Base-by-base conservation (phyloP, 352 stramenopile genomes). In the Phytopythium mirpurense region DNA sequence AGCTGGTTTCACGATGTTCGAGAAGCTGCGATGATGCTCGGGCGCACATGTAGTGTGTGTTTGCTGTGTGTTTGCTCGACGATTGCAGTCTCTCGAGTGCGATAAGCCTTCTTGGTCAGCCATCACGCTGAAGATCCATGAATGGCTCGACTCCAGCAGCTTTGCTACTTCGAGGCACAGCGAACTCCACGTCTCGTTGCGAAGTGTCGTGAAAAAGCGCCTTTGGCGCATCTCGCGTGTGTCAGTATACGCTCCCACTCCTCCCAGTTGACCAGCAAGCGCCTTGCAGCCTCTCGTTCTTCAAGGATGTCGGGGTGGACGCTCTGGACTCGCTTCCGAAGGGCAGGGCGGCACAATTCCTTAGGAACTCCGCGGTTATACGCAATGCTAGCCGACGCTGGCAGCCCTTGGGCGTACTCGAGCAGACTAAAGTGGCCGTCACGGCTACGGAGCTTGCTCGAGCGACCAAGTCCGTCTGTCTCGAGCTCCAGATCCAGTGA, bases 371-470 rank as follows among this genome's bases (percentile, higher is more conserved):
- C 75, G 26, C 62, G 50, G 3, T 62, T 48, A 36, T 72, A 62
- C 10, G 59, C 54, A 11, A 86, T 37, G 2, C 70, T 74, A 21
- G 73, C 63, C 23, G 70, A 66, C 36, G 37, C n/a, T 7, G 75
- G 73, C 5, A 86, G 53, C 45, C 62, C 54, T 12, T 53, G 41
- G n/a, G 86, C 42, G 19, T 80, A 57, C 3, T 62, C 54, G 31
- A 86, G 69, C n/a, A 89, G 48, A 40, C 71, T 83, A 9, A 78
- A 73, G 21, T 72, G 42, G 2, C 51, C 46, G 1, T 48, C 45
- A 21, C 62, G 52, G 11, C 64, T 49, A 4, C 60, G 57, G 12
- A 78, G 37, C 43, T 77, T 84, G 26, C 69, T 70, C 15, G 62
- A 64, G 18, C 61, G 65, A 47, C 82, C 86, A 0, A 62, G 11